A percentile compares a stretch with the other conserved stretches of the same genome.
These are phyloP conservation scores for Penicillium sp. DNA, from an alignment of 2,329 filamentous ascomycete species.

Conservation along the genomic window DNA sequence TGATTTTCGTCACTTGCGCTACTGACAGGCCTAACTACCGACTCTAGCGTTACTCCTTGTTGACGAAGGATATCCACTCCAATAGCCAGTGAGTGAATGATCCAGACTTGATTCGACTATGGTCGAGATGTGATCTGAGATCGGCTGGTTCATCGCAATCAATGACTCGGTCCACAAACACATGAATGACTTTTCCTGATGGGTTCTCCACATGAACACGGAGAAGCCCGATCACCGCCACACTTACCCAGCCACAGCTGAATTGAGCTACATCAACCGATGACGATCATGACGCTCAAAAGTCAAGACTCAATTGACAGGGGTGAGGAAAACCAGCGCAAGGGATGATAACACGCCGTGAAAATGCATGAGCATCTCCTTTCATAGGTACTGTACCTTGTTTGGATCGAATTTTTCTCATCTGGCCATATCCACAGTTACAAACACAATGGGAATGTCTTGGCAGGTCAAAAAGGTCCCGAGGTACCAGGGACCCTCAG, in stretches of 20 bases:
- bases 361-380: background rate
- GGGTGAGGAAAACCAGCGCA: background rate
- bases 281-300: slow-evolving; percentile 11
- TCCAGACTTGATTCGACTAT: slow-evolving; percentile 14
- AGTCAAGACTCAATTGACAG: background rate
- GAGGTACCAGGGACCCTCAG: too few relatives aligned
- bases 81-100: slow-evolving; percentile 4
- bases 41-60: background rate
- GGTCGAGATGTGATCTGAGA: slow-evolving; percentile 5
- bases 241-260: slow-evolving; percentile 6
- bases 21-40: background rate
- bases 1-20: slow-evolving; percentile 1
- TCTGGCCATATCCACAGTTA: too few relatives aligned
- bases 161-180: slow-evolving; percentile 15
- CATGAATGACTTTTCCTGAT: background rate
- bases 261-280: background rate
- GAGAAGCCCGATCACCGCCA: slow-evolving; percentile 8
- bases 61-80: background rate
- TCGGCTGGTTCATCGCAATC: slow-evolving; percentile 7
- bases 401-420: too few relatives aligned
- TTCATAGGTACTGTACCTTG: background rate
- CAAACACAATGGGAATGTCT: too few relatives aligned
- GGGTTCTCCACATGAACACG: background rate
- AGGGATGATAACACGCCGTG: background rate
- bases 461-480: too few relatives aligned